A percentile compares a stretch with the other conserved stretches of the same genome.
These are phyloP conservation scores for Trypanosoma melophagium DNA, from an alignment of 208 protist genomes.

Conservation along the genomic window DNA sequence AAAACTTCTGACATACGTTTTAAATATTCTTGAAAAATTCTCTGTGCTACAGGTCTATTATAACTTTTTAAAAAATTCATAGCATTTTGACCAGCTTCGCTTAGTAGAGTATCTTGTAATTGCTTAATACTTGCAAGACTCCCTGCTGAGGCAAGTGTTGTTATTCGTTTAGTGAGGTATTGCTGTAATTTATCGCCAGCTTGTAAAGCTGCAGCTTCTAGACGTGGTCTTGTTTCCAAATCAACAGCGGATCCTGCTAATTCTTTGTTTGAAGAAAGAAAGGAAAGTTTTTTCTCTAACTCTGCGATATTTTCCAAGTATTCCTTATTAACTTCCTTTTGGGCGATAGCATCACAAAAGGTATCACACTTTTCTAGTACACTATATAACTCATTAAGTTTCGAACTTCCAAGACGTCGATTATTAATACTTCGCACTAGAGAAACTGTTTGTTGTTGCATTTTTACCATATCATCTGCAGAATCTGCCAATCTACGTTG, in stretches of 20 bases:
- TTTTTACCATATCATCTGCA: conserved; percentile 75
- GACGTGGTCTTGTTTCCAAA: conserved; percentile 75
- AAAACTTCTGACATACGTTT: conserved; percentile 60
- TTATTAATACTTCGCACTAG: conserved; percentile 74
- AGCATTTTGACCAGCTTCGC: conserved; percentile 63
- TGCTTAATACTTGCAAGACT: conserved; percentile 38
- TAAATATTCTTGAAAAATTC: conserved; percentile 64
- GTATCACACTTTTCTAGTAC: conserved; percentile 80
- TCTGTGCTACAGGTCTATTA: conserved; percentile 62
- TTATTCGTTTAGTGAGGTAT: conserved; percentile 59
- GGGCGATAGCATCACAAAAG: conserved; percentile 77
- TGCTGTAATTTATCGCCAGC: conserved; percentile 82
- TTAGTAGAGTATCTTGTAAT: conserved; percentile 49
- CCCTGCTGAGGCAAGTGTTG: conserved; percentile 32
- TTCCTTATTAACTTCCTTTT: conserved; percentile 61
- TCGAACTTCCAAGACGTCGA: conserved; percentile 67
- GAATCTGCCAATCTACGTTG: conserved; percentile 73
- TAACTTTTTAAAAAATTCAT: conserved; percentile 78
- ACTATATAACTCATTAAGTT: conserved; percentile 81
- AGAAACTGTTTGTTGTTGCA: conserved; percentile 76
- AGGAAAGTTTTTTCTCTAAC: conserved; percentile 65
- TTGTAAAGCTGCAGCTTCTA: conserved; percentile 58
- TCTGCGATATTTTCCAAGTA: conserved; percentile 74
- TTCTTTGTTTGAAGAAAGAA: conserved; percentile 71
- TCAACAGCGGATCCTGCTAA: conserved; percentile 77